phyloP scores from a whole-genome alignment of 2,329 filamentous ascomycete genomes.

The Beauveria medogensis region DNA sequence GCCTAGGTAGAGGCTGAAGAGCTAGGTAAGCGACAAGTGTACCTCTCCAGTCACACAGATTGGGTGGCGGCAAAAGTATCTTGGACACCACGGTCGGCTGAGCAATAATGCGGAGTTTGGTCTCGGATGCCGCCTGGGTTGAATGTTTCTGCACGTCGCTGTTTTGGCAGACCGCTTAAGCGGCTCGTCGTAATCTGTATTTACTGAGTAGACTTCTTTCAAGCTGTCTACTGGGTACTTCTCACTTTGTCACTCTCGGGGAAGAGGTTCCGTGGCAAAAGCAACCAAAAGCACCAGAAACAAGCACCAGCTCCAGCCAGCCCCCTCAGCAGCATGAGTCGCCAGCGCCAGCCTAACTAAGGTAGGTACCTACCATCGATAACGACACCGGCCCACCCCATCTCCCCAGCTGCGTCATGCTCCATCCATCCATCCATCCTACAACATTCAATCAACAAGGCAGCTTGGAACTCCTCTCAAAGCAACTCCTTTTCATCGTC shows the following conservation, averaged over 20 bases:
- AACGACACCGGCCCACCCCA: slow-evolving; percentile 8
- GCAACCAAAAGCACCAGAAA: neutral
- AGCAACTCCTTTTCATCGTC: neutral
- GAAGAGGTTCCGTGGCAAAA: no score
- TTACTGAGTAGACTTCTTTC: no score
- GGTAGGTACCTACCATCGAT: slow-evolving; percentile 3
- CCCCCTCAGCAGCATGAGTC: slow-evolving; percentile 4
- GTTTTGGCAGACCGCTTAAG: neutral
- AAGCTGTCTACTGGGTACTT: neutral
- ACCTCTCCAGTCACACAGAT: neutral
- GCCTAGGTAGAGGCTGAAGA: neutral
- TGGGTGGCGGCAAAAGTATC: neutral
- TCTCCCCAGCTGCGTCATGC: slow-evolving; percentile 11
- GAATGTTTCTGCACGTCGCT: neutral
- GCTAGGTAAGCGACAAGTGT: neutral
- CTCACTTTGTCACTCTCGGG: no score
- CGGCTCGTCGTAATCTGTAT: neutral
- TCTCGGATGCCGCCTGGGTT: neutral
- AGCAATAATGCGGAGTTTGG: neutral
- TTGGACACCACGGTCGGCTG: neutral
- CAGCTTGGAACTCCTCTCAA: neutral
- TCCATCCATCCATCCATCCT: slow-evolving; percentile 8
- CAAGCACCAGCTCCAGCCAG: neutral
- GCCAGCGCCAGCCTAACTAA: neutral
- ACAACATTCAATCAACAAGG: slow-evolving; percentile 8